Evolutionary conservation across 2,329 filamentous ascomycete genomes (phyloP).

Genomic region (Pseudogymnoascus sp.): DNA sequence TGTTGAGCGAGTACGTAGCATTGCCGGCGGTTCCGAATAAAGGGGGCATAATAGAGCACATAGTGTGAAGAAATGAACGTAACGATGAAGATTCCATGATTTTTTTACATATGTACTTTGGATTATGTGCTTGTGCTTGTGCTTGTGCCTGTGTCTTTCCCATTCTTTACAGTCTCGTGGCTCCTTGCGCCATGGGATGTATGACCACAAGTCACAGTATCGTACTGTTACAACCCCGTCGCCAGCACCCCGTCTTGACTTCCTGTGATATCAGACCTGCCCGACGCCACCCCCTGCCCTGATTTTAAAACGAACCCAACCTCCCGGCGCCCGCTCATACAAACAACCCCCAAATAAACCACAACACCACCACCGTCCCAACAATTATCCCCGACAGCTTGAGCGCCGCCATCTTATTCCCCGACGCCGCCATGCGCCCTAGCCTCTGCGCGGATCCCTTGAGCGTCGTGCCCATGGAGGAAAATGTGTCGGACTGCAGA

Average conservation of each 20-base stretch:
- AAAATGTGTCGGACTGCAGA: slow-evolving; percentile 75
- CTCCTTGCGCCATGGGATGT: not conserved
- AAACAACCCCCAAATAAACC: slow-evolving; percentile 38
- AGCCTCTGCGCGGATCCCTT: slow-evolving; percentile 77
- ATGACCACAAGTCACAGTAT: not conserved
- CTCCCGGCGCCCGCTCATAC: slow-evolving; percentile 14
- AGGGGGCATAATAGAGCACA: slow-evolving; percentile 4
- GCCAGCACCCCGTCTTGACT: not conserved
- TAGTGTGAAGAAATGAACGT: not conserved
- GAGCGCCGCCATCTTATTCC: slow-evolving; percentile 83
- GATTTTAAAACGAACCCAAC: not conserved
- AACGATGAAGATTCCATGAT: slow-evolving; percentile 4
- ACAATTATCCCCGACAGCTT: slow-evolving; percentile 82
- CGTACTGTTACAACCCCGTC: not conserved
- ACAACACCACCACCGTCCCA: slow-evolving; percentile 63
- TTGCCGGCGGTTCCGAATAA: slow-evolving; percentile 4
- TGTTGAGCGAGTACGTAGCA: slow-evolving; percentile 6
- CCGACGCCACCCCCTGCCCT: not conserved
- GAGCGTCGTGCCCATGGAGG: slow-evolving; percentile 70
- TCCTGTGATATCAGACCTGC: slow-evolving; percentile 4
- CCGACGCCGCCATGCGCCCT: slow-evolving; percentile 80
- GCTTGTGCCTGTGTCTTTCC: not conserved
- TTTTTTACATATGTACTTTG: slow-evolving; percentile 2
- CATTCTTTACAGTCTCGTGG: not conserved
- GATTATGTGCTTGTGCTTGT: not conserved